A percentile compares a stretch with the other conserved stretches of the same genome.
Conservation (phyloP, 495 filamentous ascomycete species). For the Tricharina praecox region DNA sequence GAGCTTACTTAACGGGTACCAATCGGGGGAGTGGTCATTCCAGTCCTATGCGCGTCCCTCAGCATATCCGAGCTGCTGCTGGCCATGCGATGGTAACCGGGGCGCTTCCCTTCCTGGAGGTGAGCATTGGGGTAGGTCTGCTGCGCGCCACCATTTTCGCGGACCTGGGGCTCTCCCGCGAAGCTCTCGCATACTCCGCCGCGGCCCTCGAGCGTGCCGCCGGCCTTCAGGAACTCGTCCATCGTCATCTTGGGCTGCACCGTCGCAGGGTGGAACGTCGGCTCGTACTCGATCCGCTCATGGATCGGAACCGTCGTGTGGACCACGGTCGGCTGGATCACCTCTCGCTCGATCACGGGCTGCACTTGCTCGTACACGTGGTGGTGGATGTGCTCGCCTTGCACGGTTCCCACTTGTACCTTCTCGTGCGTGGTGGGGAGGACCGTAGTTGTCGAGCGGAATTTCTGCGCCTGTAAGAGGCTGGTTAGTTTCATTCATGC, state of each 20-base stretch:
- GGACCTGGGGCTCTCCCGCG: conserved; percentile 23
- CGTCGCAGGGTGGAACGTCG: conserved; percentile 41
- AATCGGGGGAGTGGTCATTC: background rate
- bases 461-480: conserved; percentile 27
- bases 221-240: conserved; percentile 41
- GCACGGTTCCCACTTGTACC: conserved; percentile 32
- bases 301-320: conserved; percentile 53
- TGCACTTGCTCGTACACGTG: conserved; percentile 48
- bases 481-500: too few relatives aligned
- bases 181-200: conserved; percentile 8
- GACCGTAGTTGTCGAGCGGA: conserved; percentile 33
- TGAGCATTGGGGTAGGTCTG: conserved; percentile 18
- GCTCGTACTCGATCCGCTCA: conserved; percentile 44
- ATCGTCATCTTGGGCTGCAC: conserved; percentile 43
- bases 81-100: background rate
- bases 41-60: background rate
- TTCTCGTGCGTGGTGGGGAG: conserved; percentile 35
- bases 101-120: background rate
- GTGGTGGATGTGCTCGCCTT: conserved; percentile 48
- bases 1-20: background rate
- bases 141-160: conserved; percentile 23
- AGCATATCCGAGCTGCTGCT: background rate
- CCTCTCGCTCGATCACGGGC: conserved; percentile 48
- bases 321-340: conserved; percentile 45
- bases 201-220: conserved; percentile 38